Base-by-base conservation (phyloP, 2,329 filamentous ascomycete species). In the Colletotrichum agaves region DNA sequence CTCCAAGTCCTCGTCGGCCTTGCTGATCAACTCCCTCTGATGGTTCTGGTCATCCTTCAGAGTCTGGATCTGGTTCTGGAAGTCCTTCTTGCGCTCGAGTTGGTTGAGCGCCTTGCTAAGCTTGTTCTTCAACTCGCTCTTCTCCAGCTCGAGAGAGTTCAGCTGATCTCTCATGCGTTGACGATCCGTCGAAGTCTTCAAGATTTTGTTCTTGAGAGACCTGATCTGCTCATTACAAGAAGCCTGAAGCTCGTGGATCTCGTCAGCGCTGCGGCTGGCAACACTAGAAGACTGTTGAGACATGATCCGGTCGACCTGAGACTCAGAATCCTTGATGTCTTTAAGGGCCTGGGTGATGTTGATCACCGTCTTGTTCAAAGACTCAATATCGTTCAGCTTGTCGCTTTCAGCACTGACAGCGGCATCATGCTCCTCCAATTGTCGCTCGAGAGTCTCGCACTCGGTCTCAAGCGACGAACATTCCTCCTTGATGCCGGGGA, bases 161-260 rank as follows among this genome's bases (percentile, higher is more conserved):
- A 96, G 85, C 39, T 88, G 83, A 70, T 88, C 88, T 65, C 89
- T 89, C 61, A 88, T 85, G 43, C 91, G 88, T 71, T 97, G 92
- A 71, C 88, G 90, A 37, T 96, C 93, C 12, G 80, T 81, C 0
- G 85, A 87, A 35, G 97, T 79, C 73, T 91, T 92, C 6, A 85
- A 79, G 12, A 95, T 84, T 47, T 83, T 86, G 46, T 83, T 83
- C 75, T 92, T 93, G 31, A 89, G 80, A 21, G 81, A 80, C 61
- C 90, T 88, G 71, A 89, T 85, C 74, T 92, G 88, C 68, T 94
- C 92, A 19, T 86, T 87, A 63, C 90, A 85, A 17, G 82, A 80
- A 53, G 88, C 88, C 69, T 94, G 88, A 53, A 94, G 88, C 60
- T 92, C 90, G 73, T 96, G 92, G 60, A 98, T 94, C 71, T 96